A percentile compares a stretch with the other conserved stretches of the same genome.
Conservation (phyloP, 2,329 filamentous ascomycete genomes). For the Ilyonectria destructans region DNA sequence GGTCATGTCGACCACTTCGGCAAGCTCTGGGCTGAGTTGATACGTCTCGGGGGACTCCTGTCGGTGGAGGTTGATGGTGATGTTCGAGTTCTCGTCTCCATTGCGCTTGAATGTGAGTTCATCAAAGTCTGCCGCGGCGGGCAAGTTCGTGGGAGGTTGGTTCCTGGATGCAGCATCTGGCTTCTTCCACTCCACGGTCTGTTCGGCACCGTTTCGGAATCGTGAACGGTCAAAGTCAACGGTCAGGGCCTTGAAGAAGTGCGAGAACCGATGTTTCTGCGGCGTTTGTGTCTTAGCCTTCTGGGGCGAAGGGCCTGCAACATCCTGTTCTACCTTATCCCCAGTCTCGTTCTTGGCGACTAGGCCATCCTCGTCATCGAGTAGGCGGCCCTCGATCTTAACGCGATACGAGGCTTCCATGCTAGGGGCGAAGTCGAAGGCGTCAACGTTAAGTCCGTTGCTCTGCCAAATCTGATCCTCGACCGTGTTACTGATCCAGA, state of each 20-base stretch:
- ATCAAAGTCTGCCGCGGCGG: slow-evolving; percentile 86
- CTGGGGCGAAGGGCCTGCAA: slow-evolving; percentile 48
- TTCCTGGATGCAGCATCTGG: slow-evolving; percentile 73
- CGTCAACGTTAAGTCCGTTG: slow-evolving; percentile 77
- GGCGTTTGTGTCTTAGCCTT: slow-evolving; percentile 57
- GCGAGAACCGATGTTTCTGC: slow-evolving; percentile 75
- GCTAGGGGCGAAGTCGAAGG: slow-evolving; percentile 86
- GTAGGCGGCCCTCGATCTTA: slow-evolving; percentile 89
- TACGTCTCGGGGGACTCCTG: slow-evolving; percentile 92
- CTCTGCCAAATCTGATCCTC: slow-evolving; percentile 96
- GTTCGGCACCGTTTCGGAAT: slow-evolving; percentile 69
- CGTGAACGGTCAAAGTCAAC: slow-evolving; percentile 80
- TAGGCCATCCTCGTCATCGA: slow-evolving; percentile 77
- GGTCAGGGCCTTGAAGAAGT: slow-evolving; percentile 87
- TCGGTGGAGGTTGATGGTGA: slow-evolving; percentile 87
- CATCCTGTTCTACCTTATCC: slow-evolving; percentile 46
- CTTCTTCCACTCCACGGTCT: slow-evolving; percentile 89
- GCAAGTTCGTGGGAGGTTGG: slow-evolving; percentile 54
- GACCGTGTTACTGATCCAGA: slow-evolving; percentile 96
- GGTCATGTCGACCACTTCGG: slow-evolving; percentile 87
- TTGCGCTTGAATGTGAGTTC: slow-evolving; percentile 92
- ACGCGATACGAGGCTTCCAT: slow-evolving; percentile 88
- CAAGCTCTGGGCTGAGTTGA: slow-evolving; percentile 82
- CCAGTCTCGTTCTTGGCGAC: slow-evolving; percentile 59
- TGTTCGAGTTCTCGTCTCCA: slow-evolving; percentile 92